Evolutionary conservation across 202 grass and related monocot species (phyloP).

Genomic region (Thinopyrum obtusiflorum): DNA sequence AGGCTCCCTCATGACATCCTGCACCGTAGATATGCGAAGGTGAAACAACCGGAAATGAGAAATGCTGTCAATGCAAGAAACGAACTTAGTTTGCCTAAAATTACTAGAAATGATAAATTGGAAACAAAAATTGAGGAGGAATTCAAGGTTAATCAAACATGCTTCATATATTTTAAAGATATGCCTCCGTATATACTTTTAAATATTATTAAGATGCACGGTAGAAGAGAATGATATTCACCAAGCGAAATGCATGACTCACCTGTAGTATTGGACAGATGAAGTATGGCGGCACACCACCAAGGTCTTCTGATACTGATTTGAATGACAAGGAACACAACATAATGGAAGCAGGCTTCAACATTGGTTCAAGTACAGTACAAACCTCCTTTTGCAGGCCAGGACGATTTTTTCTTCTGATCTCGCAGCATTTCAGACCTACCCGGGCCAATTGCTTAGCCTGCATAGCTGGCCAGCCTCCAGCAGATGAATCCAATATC

Average conservation of each 20-base stretch:
- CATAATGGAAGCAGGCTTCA: slow-evolving; percentile 26
- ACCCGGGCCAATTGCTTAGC: slow-evolving; percentile 57
- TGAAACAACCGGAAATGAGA: not conserved
- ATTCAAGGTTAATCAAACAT: no score
- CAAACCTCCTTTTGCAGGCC: slow-evolving; percentile 59
- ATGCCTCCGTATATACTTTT: no score
- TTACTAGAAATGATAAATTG: no score
- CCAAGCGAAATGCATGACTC: slow-evolving; percentile 11
- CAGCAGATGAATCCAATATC: no score
- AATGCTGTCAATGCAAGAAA: no score
- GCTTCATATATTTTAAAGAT: no score
- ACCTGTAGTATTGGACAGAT: slow-evolving; percentile 60
- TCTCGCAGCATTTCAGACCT: slow-evolving; percentile 63
- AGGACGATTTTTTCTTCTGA: slow-evolving; percentile 59
- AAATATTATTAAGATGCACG: not conserved
- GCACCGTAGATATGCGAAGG: slow-evolving; percentile 20
- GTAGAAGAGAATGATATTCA: not conserved
- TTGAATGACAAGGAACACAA: slow-evolving; percentile 51
- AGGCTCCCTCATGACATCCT: slow-evolving; percentile 74
- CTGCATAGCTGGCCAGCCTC: not conserved
- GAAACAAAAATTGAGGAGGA: no score
- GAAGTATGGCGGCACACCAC: slow-evolving; percentile 46
- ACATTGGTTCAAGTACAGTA: slow-evolving; percentile 64
- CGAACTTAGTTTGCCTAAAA: no score
- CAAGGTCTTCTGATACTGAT: slow-evolving; percentile 45